Percentiles rank a stretch among this genome's conserved stretches.
Conservation (phyloP, 306 rosid species). For the Quercus rubra region DNA sequence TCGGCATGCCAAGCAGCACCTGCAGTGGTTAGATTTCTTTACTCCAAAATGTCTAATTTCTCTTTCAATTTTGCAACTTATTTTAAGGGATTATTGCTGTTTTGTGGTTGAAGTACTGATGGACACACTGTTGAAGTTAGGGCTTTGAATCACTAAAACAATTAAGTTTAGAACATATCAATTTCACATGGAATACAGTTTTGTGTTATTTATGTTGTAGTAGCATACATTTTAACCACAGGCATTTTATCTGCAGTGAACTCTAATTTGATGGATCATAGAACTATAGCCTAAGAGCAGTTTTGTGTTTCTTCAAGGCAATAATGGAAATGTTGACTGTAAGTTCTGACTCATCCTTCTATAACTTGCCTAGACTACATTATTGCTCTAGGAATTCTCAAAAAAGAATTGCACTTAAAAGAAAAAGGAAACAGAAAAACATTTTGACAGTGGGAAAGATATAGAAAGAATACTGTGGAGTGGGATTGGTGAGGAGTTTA, state of each 20-base stretch:
- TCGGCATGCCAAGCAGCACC: constrained; percentile 78
- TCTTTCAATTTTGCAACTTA: background rate
- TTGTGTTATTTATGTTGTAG: background rate
- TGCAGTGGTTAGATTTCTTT: constrained; percentile 74
- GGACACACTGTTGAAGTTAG: background rate
- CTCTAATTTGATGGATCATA: background rate
- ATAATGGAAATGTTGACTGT: background rate
- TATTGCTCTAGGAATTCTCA: background rate
- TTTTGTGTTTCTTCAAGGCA: background rate
- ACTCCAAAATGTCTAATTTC: constrained; percentile 1
- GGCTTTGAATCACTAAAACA: background rate
- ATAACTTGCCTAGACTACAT: background rate
- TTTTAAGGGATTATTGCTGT: constrained; percentile 7
- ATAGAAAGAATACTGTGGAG: too few species aligned
- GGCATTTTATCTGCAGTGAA: background rate
- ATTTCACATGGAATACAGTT: background rate
- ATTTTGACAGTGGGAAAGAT: background rate
- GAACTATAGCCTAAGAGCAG: background rate
- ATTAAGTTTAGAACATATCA: background rate
- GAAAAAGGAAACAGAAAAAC: background rate
- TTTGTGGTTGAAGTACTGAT: constrained; percentile 18
- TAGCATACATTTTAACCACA: background rate
- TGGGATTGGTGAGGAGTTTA: too few species aligned
- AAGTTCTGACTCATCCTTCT: background rate
- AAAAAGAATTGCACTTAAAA: background rate